Base-by-base conservation (phyloP, 441 rosid species). In the Melastoma candidum region DNA sequence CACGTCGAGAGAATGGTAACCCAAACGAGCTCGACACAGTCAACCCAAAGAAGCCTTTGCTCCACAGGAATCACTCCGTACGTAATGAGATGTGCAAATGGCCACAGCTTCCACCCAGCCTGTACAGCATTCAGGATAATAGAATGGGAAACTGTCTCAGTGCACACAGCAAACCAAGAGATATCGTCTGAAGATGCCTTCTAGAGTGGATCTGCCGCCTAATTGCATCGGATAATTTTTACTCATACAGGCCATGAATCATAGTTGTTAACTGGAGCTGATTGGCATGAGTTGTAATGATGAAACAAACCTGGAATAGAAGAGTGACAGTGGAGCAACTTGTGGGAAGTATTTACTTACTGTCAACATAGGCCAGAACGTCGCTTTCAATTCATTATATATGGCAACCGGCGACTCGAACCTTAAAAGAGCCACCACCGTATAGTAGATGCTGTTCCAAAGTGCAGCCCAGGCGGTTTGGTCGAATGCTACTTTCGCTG, bases 91-190 rank as follows among this genome's bases (percentile, higher is more conserved):
- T 90, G 95, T 59, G 97, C 97, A 55, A 90, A 90, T 29, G 97
- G 97, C 97, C 97, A 90, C 52, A 90, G 90, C 64, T 90, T 90
- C 95, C 95, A 86, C 3, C 97, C 97, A 7, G 97, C 97, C 97
- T 90, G 79, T 60, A 61, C 1, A 54, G 45, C 3, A 65, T 26
- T 7, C 46, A 52, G 56, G 24, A 32, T 12, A 17, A 43, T 9
- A 48, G 0, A 32, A 51, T 22, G 2, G n/a, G 8, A 13, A 32
- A 25, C 55, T 12, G 45, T 10, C 45, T 12, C 13, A 44, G 44
- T 52, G 39, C 43, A 13, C 22, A 13, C 46, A 14, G 17, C 17
- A 52, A 39, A 52, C 24, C 27, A 39, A 51, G 43, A 36, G 22
- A 17, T 17, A 17, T 17, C 22, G 22, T 17, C 22, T 17, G 22